phyloP scores from a whole-genome alignment of 345 rosid species.

The Eucalyptus rudis region DNA sequence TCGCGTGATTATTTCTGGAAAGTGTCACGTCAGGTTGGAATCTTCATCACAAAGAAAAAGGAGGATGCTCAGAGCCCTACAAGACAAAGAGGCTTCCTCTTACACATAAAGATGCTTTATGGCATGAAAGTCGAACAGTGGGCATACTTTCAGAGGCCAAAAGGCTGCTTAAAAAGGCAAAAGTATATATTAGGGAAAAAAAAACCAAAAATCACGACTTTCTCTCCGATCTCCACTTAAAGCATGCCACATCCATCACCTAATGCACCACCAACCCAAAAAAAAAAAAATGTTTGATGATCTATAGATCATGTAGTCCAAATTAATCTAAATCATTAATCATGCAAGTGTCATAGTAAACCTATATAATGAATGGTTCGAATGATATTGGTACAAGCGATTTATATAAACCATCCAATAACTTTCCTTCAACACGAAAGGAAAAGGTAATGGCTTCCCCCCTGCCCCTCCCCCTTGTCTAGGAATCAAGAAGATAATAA shows the following conservation, averaged over 20 bases:
- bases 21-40: background rate
- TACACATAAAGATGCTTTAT: background rate
- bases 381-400: background rate
- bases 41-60: background rate
- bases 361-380: background rate
- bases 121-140: background rate
- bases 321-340: fast-evolving
- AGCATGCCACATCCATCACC: background rate
- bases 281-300: background rate
- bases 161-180: background rate
- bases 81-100: background rate
- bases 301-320: background rate
- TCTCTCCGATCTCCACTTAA: background rate
- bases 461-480: background rate
- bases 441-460: background rate
- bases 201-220: background rate
- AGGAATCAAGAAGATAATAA: background rate
- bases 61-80: background rate
- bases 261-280: background rate
- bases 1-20: background rate
- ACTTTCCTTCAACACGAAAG: background rate
- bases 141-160: background rate
- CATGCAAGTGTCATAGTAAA: background rate
- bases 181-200: background rate
- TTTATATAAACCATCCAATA: too few species aligned